phyloP scores from a whole-genome alignment of 192 early-diverging fungal species.

The Piromyces finnis region DNA sequence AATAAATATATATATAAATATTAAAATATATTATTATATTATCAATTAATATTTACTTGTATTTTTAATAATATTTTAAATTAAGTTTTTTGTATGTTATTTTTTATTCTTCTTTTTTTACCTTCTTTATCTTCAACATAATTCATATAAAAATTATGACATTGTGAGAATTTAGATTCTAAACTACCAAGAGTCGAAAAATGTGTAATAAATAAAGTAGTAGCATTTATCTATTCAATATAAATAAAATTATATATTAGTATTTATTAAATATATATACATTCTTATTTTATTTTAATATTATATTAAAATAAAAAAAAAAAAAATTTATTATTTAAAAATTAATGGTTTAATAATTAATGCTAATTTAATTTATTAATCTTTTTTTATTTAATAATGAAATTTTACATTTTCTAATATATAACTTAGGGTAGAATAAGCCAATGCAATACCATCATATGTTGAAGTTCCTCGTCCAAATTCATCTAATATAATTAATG shows the following conservation, averaged over 20 bases:
- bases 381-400: too few species aligned
- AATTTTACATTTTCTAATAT: slow-evolving; percentile 21
- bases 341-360: too few species aligned
- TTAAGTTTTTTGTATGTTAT: too few species aligned
- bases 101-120: not conserved
- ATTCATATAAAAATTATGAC: not conserved
- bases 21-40: not conserved
- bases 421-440: slow-evolving; percentile 38
- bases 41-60: not conserved
- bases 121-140: not conserved
- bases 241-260: not conserved
- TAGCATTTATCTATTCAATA: slow-evolving; percentile 10
- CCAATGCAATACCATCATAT: slow-evolving; percentile 52
- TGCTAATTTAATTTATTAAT: too few species aligned
- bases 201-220: slow-evolving; percentile 54
- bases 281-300: not conserved
- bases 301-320: not conserved
- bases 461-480: slow-evolving; percentile 65
- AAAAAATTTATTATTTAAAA: too few species aligned
- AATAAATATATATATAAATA: not conserved
- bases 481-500: slow-evolving; percentile 63
- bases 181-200: slow-evolving; percentile 45
- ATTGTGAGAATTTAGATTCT: not conserved
- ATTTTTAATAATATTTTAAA: too few species aligned
- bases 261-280: not conserved